Evolutionary conservation across 768 basidiomycete genomes (phyloP).

Genomic region (Nevesoporus exiguus): DNA sequence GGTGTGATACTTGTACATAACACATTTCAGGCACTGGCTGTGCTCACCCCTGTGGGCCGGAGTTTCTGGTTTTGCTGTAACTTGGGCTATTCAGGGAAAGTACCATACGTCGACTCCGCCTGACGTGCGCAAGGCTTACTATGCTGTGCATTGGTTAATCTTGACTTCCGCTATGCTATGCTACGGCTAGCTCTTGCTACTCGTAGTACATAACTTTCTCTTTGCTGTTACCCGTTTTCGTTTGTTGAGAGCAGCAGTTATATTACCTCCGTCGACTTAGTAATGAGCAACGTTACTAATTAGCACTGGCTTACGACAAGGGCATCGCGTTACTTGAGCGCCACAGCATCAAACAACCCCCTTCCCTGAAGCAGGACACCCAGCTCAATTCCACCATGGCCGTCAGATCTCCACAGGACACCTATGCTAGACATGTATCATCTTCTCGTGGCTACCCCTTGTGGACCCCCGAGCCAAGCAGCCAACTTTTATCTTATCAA

Average conservation of each 20-base stretch:
- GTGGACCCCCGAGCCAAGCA: conserved; percentile 34
- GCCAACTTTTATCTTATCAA: conserved; percentile 24
- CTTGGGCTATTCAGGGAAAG: neutral
- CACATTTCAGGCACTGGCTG: neutral
- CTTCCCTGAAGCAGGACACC: neutral
- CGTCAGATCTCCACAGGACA: conserved; percentile 24
- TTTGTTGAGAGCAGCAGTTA: neutral
- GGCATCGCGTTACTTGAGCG: neutral
- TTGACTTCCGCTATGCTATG: neutral
- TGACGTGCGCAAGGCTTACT: neutral
- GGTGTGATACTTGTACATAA: neutral
- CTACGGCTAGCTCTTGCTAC: conserved; percentile 8
- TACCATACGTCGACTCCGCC: neutral
- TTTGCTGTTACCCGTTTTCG: neutral
- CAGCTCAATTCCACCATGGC: conserved; percentile 12
- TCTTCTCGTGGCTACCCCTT: conserved; percentile 34
- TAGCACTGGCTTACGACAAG: conserved; percentile 12
- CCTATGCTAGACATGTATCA: conserved; percentile 24
- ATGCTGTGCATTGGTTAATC: conserved; percentile 4
- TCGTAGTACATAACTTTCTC: conserved; percentile 16
- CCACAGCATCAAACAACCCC: conserved; percentile 8
- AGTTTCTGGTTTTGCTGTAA: neutral
- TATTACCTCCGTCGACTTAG: conserved; percentile 8
- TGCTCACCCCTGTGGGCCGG: neutral
- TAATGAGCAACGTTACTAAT: neutral